Percentiles rank a stretch among this genome's conserved stretches.
Evolutionary conservation across 2,329 filamentous ascomycete genomes (phyloP).

Genomic region (Bipolaris zeicola): DNA sequence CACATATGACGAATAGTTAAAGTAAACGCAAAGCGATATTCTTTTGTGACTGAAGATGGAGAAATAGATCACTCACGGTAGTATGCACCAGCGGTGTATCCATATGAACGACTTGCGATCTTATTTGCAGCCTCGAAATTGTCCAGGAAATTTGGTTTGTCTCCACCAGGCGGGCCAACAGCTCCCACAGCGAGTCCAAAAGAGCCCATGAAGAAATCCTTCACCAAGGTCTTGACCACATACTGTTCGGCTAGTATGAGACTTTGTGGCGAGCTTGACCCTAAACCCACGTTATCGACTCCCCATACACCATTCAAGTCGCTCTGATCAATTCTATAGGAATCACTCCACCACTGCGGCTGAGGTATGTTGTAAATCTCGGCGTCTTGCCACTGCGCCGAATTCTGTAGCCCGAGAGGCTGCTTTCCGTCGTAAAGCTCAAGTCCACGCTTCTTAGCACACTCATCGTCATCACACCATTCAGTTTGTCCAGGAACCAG

Average conservation of each 20-base stretch:
- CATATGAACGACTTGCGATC: conserved; percentile 39
- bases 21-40: background rate
- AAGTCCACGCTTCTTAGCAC: conserved; percentile 39
- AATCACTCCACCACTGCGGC: conserved; percentile 24
- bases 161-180: conserved; percentile 12
- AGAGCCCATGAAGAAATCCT: conserved; percentile 41
- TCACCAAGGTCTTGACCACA: conserved; percentile 21
- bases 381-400: conserved; percentile 22
- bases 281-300: conserved; percentile 36
- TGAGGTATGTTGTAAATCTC: conserved; percentile 25
- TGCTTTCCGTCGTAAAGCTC: conserved; percentile 23
- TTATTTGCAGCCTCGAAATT: conserved; percentile 15
- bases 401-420: conserved; percentile 27
- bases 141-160: conserved; percentile 29
- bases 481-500: conserved; percentile 31
- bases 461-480: conserved; percentile 34
- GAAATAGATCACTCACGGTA: conserved; percentile 37
- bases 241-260: conserved; percentile 20
- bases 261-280: conserved; percentile 23
- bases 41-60: background rate
- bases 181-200: conserved; percentile 33
- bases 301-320: conserved; percentile 24
- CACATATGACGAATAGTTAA: too few relatives aligned
- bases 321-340: conserved; percentile 9
- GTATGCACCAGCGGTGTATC: conserved; percentile 43